These are phyloP conservation scores for Helianthus tuberosus DNA, from an alignment of 129 eudicot species.

Conservation along the genomic window DNA sequence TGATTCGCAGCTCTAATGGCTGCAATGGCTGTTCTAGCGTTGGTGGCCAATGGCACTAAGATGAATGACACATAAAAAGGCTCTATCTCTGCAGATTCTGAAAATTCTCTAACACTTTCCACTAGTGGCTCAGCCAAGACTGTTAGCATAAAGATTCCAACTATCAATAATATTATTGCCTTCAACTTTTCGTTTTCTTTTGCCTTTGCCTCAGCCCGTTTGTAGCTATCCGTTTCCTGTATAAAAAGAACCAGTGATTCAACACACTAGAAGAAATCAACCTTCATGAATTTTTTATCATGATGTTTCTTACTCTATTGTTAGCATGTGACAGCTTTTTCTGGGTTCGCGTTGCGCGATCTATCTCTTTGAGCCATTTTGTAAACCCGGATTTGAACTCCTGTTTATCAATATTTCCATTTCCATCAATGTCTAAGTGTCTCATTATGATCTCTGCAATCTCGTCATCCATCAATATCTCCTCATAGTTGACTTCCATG, in stretches of 20 bases:
- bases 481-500: constrained; percentile 44
- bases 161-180: constrained; percentile 39
- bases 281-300: not conserved
- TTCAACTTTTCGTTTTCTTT: not conserved
- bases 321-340: constrained; percentile 11
- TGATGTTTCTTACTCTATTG: constrained; percentile 42
- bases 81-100: constrained; percentile 44
- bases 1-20: constrained; percentile 45
- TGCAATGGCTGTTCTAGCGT: constrained; percentile 56
- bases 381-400: constrained; percentile 63
- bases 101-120: constrained; percentile 53
- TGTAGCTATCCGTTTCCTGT: constrained; percentile 24
- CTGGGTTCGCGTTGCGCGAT: constrained; percentile 19
- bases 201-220: constrained; percentile 41
- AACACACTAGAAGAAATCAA: not conserved
- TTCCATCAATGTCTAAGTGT: constrained; percentile 62
- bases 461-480: constrained; percentile 48
- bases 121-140: constrained; percentile 70
- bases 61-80: constrained; percentile 65
- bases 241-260: not conserved
- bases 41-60: constrained; percentile 64
- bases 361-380: constrained; percentile 46
- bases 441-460: constrained; percentile 54
- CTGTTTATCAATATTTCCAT: constrained; percentile 49
- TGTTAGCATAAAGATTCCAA: constrained; percentile 50